Percentiles rank a stretch among this genome's conserved stretches.
phyloP scores from a whole-genome alignment of 148 eudicot species.

The Chenopodium album region DNA sequence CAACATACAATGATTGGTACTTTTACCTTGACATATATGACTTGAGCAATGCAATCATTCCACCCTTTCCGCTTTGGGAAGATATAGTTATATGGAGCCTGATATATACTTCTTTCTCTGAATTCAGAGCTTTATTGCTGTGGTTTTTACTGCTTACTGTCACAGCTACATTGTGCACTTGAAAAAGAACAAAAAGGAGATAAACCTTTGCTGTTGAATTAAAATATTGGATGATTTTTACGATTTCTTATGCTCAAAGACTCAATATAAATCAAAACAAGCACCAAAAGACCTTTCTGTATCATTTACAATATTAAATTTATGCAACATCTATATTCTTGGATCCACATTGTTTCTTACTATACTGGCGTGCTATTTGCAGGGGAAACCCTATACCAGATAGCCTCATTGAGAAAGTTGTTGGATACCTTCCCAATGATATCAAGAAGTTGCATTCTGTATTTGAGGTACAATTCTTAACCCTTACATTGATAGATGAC shows the following conservation, averaged over 20 bases:
- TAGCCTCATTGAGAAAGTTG: conserved; percentile 65
- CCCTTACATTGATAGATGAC: neutral
- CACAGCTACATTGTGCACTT: neutral
- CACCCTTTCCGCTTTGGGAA: neutral
- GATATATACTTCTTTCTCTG: neutral
- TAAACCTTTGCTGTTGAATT: neutral
- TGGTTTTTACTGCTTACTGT: neutral
- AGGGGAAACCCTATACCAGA: conserved; percentile 91
- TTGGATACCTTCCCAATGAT: conserved; percentile 75
- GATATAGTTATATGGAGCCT: neutral
- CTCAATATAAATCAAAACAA: neutral
- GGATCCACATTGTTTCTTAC: conserved; percentile 20
- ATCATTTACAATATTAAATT: neutral
- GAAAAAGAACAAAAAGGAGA: neutral
- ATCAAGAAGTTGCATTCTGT: conserved; percentile 42
- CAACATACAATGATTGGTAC: neutral
- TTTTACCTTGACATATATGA: neutral
- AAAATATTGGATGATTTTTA: neutral
- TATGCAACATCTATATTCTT: neutral
- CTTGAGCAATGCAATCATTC: neutral
- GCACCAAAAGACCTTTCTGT: neutral
- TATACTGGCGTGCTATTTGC: conserved; percentile 19
- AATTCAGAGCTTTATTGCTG: neutral
- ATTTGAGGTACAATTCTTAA: conserved; percentile 47
- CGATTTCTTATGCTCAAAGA: neutral